Base-by-base conservation (phyloP, 129 eudicot genomes). In the Tagetes erecta region DNA sequence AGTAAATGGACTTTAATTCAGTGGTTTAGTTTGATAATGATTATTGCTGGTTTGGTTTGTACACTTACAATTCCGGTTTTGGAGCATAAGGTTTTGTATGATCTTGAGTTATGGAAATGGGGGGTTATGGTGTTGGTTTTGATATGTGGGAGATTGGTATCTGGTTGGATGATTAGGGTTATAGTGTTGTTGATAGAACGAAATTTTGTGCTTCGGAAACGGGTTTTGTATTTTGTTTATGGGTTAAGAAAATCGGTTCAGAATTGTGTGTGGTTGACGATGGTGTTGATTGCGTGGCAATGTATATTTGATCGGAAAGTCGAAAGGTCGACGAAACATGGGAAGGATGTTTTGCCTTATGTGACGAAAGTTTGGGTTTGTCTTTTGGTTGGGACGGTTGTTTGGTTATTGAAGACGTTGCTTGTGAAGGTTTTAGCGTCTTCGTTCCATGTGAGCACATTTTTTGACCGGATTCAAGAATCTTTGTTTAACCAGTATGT, bases 211-310 rank as follows among this genome's bases (percentile, higher is more conserved):
- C 37, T 83, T 13, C 65, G 86, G 56, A 79, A 83, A 46, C 41
- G 79, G 36, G 81, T 83, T 68, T 55, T 83, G 31, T 83, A 83
- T 67, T 83, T 83, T 3, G 90, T 82, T 1, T 85, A 82, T 31
- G 95, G 91, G 2, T 31, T 86, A 67, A 40, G 86, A 7, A 85
- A 81, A 10, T 72, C 88, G 0, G 88, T 88, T 5, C 87, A 82
- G 56, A 88, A 85, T 47, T 86, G 90, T 31, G 51, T 88, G 12
- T 88, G 95, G 95, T 76, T 86, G 57, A 73, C 76, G 0, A 40
- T 88, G 39, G 88, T 85, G 49, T 76, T 85, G 64, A 49, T 88
- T 20, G 86, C 88, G 31, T 88, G 95, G 90, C 76, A 68, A 33
- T 76, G 64, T 5, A 75, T 88, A 35, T 81, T 88, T 36, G 72